Evolutionary conservation across 148 eudicot genomes (phyloP), one percentile per base, ranked within the genome.

Genomic region (Drosera capensis): DNA sequence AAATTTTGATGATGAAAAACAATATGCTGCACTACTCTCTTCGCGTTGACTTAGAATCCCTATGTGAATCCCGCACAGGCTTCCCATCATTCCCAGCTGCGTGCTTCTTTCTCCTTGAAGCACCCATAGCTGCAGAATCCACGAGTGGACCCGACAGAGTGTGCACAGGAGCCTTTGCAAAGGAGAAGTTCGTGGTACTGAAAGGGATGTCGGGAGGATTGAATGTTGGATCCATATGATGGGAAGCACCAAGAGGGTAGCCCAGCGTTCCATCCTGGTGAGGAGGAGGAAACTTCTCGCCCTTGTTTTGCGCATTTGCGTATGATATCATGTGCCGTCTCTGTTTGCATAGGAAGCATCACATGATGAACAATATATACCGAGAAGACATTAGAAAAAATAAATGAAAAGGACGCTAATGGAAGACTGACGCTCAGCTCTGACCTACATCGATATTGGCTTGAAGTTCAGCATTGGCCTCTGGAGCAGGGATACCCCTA

Each of bases 231-330:
- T 76, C 71, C 3, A 66, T 57, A 62, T 60, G 65, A 23, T 70
- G 67, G 6, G 73, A 62, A 29, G 82, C 67, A 21, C 70, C 83
- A 40, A 73, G 48, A 11, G 86, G 62, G 40, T 59, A 75, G 35
- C 87, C 83, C 5, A 83, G 68, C n/a, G 87, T 47, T 19, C 87
- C 94, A 53, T 83, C 94, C 46, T 73, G 83, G 43, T 79, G 94
- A 0, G 94, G 94, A 2, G 87, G 94, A 42, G 94, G 94, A 38
- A 83, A 83, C 51, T 83, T 79, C 64, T 83, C 94, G 30, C 94
- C 79, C 58, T 76, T 83, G 78, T 87, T 75, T 66, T 83, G 73
- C 39, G 80, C 87, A 43, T 79, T 83, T 40, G 83, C 78, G 25
- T 73, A 87, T 7, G 80, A 56, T 44, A 79, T 71, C 20, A 79